Conservation (phyloP, 371 early-diverging fungal genomes). For the Mycotypha africana region DNA sequence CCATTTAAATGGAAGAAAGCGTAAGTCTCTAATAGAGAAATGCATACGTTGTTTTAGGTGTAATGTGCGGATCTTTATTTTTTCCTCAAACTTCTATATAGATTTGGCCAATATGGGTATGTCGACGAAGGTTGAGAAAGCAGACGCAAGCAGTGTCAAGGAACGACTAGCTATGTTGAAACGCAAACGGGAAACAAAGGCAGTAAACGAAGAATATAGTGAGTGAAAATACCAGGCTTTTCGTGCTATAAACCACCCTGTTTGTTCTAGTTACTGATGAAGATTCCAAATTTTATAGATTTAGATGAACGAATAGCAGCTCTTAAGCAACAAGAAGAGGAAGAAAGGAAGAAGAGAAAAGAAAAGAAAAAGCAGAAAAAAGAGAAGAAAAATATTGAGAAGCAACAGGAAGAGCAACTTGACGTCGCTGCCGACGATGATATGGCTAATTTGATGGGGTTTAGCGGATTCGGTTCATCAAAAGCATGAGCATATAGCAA, state of each 20-base stretch:
- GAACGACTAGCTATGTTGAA: slow-evolving; percentile 52
- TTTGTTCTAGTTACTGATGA: neutral
- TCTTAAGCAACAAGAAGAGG: slow-evolving; percentile 44
- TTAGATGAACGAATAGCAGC: slow-evolving; percentile 48
- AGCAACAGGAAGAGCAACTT: slow-evolving; percentile 8
- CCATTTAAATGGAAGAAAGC: slow-evolving; percentile 88
- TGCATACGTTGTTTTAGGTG: neutral
- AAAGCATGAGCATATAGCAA: too few relatives aligned
- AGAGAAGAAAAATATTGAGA: slow-evolving; percentile 37
- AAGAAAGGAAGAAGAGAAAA: slow-evolving; percentile 39
- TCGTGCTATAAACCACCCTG: neutral
- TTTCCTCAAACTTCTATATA: neutral
- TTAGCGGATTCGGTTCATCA: slow-evolving; percentile 42
- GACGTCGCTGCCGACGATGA: slow-evolving; percentile 27
- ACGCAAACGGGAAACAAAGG: slow-evolving; percentile 45
- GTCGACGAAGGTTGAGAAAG: slow-evolving; percentile 72
- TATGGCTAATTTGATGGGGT: slow-evolving; percentile 51
- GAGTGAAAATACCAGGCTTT: neutral
- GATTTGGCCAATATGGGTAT: slow-evolving; percentile 59
- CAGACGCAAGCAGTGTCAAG: slow-evolving; percentile 44
- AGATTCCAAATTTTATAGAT: slow-evolving; percentile 23
- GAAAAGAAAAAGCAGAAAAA: slow-evolving; percentile 52
- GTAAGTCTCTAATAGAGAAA: slow-evolving; percentile 32
- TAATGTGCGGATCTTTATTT: too few relatives aligned
- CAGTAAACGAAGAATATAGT: slow-evolving; percentile 51